phyloP scores from a whole-genome alignment of 1,139 yeast species.

The Blastobotrys apis region DNA sequence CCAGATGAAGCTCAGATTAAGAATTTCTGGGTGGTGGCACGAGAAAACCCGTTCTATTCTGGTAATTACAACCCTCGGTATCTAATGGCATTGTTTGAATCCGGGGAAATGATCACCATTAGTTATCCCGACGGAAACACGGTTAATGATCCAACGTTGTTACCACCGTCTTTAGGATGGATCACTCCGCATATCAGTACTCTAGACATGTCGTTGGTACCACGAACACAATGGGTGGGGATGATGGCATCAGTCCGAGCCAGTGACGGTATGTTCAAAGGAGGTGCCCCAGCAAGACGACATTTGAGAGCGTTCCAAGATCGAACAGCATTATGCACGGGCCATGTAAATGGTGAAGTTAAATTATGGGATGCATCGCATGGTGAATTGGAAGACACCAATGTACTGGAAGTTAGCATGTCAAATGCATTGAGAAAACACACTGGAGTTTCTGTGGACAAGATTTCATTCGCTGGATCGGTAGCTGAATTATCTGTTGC shows the following conservation, averaged over 20 bases:
- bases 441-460: slow-evolving; percentile 45
- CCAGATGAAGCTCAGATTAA: slow-evolving; percentile 41
- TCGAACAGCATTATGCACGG: slow-evolving; percentile 68
- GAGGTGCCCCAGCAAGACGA: slow-evolving; percentile 68
- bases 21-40: slow-evolving; percentile 50
- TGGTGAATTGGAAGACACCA: slow-evolving; percentile 62
- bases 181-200: slow-evolving; percentile 67
- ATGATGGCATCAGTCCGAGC: slow-evolving; percentile 50
- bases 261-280: slow-evolving; percentile 46
- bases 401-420: slow-evolving; percentile 53
- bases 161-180: slow-evolving; percentile 80
- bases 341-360: slow-evolving; percentile 76
- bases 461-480: slow-evolving; percentile 71
- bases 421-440: slow-evolving; percentile 45
- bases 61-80: slow-evolving; percentile 44
- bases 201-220: slow-evolving; percentile 51
- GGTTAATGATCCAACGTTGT: slow-evolving; percentile 52
- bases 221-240: slow-evolving; percentile 70
- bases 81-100: slow-evolving; percentile 53
- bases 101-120: slow-evolving; percentile 54
- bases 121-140: slow-evolving; percentile 53
- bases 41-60: slow-evolving; percentile 44
- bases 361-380: slow-evolving; percentile 79
- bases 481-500: slow-evolving; percentile 74
- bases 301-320: slow-evolving; percentile 54